Evolutionary conservation across 2,329 filamentous ascomycete species (phyloP).

Genomic region (Sporothrix pallida): DNA sequence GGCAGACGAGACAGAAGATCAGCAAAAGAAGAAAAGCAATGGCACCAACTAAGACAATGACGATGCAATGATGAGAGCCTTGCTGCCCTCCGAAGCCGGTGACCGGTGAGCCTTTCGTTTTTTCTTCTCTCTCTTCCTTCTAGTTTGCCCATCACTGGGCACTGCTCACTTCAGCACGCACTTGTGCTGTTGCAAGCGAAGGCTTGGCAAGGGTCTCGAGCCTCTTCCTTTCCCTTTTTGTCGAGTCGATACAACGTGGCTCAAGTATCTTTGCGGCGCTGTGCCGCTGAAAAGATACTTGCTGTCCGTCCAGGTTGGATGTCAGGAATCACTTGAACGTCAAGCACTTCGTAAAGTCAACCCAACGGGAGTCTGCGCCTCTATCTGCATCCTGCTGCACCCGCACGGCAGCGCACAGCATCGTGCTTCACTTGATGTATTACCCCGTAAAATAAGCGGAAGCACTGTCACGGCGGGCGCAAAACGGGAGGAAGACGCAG

Average conservation of each 20-base stretch:
- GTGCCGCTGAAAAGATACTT: not conserved
- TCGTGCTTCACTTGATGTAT: not conserved
- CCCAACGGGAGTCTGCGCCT: constrained; percentile 3
- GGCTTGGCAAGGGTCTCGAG: constrained; percentile 24
- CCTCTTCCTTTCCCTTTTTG: constrained; percentile 15
- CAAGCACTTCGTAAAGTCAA: not conserved
- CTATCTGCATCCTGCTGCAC: not conserved
- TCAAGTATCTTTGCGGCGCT: not conserved
- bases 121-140: not conserved
- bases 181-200: constrained; percentile 20
- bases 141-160: too few relatives aligned
- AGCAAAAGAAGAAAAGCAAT: too few relatives aligned
- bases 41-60: not conserved
- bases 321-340: not conserved
- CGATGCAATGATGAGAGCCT: constrained; percentile 14
- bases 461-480: constrained; percentile 23
- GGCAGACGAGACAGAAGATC: too few relatives aligned
- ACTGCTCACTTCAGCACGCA: not conserved
- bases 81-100: constrained; percentile 14
- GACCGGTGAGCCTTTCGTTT: not conserved
- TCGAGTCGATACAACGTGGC: constrained; percentile 9
- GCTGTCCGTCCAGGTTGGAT: not conserved
- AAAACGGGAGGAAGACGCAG: not conserved
- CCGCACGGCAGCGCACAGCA: constrained; percentile 22
- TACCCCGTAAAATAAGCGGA: constrained; percentile 3